Percentiles rank a stretch among this genome's conserved stretches.
Conservation (phyloP, 2,329 filamentous ascomycete genomes). For the Penicillium sp. region DNA sequence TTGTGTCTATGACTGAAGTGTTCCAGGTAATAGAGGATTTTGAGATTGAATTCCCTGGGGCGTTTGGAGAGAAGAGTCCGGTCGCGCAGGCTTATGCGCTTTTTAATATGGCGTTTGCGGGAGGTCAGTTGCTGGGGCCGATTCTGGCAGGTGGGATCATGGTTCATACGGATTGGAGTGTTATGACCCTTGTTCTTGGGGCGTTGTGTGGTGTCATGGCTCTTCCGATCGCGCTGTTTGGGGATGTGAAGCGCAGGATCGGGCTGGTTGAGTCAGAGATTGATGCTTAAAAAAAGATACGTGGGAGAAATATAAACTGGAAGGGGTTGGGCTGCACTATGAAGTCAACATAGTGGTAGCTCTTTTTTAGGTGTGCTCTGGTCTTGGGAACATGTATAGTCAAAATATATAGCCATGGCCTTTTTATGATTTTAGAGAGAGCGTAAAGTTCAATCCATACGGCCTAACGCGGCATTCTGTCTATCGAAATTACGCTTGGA, state of each 20-base stretch:
- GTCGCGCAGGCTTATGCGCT: slow-evolving; percentile 65
- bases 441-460: too few relatives aligned
- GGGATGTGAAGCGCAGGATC: neutral
- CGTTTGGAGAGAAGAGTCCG: slow-evolving; percentile 58
- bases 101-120: slow-evolving; percentile 59
- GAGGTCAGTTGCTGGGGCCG: slow-evolving; percentile 59
- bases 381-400: too few relatives aligned
- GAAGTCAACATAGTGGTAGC: too few relatives aligned
- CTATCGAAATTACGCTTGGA: too few relatives aligned
- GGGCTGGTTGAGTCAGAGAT: neutral
- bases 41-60: slow-evolving; percentile 63
- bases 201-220: slow-evolving; percentile 23
- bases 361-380: too few relatives aligned
- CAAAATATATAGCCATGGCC: too few relatives aligned
- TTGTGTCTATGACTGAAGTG: slow-evolving; percentile 70
- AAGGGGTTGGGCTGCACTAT: too few relatives aligned
- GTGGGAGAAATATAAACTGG: neutral
- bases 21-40: slow-evolving; percentile 50
- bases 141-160: slow-evolving; percentile 49
- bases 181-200: slow-evolving; percentile 28
- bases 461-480: too few relatives aligned
- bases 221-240: slow-evolving; percentile 20
- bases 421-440: too few relatives aligned
- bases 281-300: neutral
- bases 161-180: slow-evolving; percentile 26